phyloP scores from a whole-genome alignment of 305 asterid species.

The Fraxinus xanthoxyloides region DNA sequence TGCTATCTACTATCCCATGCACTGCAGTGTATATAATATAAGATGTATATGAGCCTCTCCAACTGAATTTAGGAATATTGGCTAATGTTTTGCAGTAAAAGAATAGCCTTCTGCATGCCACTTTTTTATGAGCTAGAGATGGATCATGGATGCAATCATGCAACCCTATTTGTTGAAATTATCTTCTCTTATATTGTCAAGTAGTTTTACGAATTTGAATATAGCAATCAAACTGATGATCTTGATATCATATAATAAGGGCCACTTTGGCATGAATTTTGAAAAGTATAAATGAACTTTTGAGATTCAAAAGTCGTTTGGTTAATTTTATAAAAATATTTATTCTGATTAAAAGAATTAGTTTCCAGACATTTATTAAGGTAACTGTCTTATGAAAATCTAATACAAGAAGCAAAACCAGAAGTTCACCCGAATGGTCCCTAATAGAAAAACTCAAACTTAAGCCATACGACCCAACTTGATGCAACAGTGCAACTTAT shows the following conservation, averaged over 20 bases:
- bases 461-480: not conserved
- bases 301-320: not conserved
- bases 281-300: not conserved
- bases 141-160: not conserved
- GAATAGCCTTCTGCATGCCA: not conserved
- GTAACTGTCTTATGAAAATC: not conserved
- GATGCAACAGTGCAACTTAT: not conserved
- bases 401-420: not conserved
- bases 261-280: not conserved
- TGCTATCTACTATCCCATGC: not conserved
- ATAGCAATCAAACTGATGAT: constrained; percentile 3
- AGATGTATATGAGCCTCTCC: not conserved
- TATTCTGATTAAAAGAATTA: not conserved
- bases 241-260: not conserved
- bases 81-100: not conserved
- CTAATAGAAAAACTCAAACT: not conserved
- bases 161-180: not conserved
- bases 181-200: not conserved
- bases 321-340: not conserved
- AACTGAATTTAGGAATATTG: not conserved
- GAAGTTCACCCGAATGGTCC: not conserved
- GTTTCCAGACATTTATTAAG: not conserved
- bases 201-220: not conserved
- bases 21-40: not conserved
- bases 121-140: not conserved